phyloP scores from a whole-genome alignment of 352 stramenopile genomes.

The Phytophthora citrophthora region DNA sequence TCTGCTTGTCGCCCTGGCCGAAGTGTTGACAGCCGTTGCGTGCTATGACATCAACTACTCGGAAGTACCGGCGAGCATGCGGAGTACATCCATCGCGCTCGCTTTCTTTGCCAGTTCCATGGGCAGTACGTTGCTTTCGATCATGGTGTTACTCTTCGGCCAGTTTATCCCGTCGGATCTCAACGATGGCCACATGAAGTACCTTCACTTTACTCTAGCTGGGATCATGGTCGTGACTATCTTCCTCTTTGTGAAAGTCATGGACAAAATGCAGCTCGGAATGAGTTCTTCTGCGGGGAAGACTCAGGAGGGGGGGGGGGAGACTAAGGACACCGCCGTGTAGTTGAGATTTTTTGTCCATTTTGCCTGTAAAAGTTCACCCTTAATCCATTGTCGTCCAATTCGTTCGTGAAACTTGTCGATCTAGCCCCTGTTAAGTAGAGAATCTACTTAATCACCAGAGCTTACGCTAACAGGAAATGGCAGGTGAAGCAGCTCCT shows the following conservation, averaged over 20 bases:
- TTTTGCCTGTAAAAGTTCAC: no score
- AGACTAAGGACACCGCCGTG: background rate
- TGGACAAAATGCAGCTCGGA: constrained; percentile 42
- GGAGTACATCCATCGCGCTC: constrained; percentile 42
- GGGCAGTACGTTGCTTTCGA: constrained; percentile 56
- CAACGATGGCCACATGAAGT: constrained; percentile 42
- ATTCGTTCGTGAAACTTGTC: background rate
- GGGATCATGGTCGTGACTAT: constrained; percentile 45
- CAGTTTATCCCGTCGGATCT: constrained; percentile 49
- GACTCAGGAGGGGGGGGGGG: background rate
- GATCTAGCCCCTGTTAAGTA: constrained; percentile 15
- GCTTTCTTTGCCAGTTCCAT: constrained; percentile 53
- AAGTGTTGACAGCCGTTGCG: constrained; percentile 40
- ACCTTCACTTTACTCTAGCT: constrained; percentile 41
- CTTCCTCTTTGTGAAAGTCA: constrained; percentile 29
- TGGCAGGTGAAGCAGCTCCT: constrained; percentile 30
- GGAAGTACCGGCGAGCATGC: constrained; percentile 42
- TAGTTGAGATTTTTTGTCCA: background rate
- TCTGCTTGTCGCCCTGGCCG: constrained; percentile 41
- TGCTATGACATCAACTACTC: constrained; percentile 53
- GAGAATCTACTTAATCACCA: background rate
- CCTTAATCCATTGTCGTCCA: no score
- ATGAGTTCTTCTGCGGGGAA: constrained; percentile 18
- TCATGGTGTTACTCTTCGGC: constrained; percentile 67
- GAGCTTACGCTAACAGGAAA: constrained; percentile 4